phyloP scores from a whole-genome alignment of 2,329 filamentous ascomycete genomes.

The Hypoxylon rubiginosum region DNA sequence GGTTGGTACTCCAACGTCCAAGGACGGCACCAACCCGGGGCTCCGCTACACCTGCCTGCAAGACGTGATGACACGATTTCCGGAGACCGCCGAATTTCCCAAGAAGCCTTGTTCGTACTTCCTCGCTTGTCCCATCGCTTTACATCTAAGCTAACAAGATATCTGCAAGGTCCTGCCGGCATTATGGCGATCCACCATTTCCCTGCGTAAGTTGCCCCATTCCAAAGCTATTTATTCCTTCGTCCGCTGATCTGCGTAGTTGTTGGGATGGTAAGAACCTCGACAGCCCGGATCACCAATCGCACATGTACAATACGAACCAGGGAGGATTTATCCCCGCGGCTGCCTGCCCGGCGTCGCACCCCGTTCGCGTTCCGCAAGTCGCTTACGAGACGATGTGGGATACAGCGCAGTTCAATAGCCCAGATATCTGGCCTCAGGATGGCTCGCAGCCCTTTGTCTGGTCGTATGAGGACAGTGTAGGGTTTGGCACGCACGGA shows the following conservation, averaged over 20 bases:
- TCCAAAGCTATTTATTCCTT: neutral
- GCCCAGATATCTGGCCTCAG: constrained; percentile 53
- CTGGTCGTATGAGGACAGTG: constrained; percentile 53
- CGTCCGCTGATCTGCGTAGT: constrained; percentile 45
- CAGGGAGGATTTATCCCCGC: constrained; percentile 47
- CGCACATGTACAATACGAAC: constrained; percentile 57
- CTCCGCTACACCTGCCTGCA: constrained; percentile 53
- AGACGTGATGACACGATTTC: constrained; percentile 53
- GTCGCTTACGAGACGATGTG: constrained; percentile 62
- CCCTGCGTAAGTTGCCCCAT: constrained; percentile 48
- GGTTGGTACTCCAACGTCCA: constrained; percentile 51
- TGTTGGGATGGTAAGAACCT: constrained; percentile 48
- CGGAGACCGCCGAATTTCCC: constrained; percentile 55
- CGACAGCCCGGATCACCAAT: constrained; percentile 52
- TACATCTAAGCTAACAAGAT: neutral
- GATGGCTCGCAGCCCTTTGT: constrained; percentile 55
- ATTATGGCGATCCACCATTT: constrained; percentile 58
- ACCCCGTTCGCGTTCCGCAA: constrained; percentile 56
- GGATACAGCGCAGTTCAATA: constrained; percentile 57
- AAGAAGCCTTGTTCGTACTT: constrained; percentile 47
- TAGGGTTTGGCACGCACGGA: constrained; percentile 52
- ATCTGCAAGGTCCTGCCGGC: constrained; percentile 46
- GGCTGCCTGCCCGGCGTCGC: constrained; percentile 54
- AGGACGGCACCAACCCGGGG: constrained; percentile 46
- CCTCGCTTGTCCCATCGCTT: neutral